Base-by-base conservation (phyloP, 371 early-diverging fungal species). In the Fennellomyces sp. region DNA sequence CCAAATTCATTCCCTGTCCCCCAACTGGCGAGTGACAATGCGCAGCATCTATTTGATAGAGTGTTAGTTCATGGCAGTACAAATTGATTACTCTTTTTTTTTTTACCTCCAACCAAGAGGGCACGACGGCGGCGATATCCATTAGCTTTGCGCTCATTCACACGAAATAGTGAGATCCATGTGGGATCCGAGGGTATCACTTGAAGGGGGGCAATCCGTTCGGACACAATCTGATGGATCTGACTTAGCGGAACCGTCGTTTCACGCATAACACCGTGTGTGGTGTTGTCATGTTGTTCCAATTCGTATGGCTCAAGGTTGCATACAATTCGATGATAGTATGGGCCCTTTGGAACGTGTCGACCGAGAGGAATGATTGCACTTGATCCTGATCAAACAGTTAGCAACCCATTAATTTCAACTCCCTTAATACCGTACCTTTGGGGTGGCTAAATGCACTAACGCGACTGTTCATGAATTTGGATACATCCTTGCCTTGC, bases 1-100 rank as follows among this genome's bases (percentile, higher is more conserved):
- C 75, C 23, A 78, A n/a, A 29, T 78, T 78, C 75, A 78, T 67
- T 15, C 78, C 78, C 64, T 77, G 77, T 25, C 58, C 61, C 42
- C 75, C 78, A 27, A 60, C 64, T 28, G 78, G 78, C 0, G 75
- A 75, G 39, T 78, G 78, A 31, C 78, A 80, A 48, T 80, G 80
- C 2, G 76, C 74, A 49, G 80, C 64, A 64, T 80, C 80, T 65
- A 57, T 52, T 41, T 15, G 2, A 39, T 27, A 36, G 5, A 48
- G n/a, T n/a, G n/a, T n/a, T n/a, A n/a, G n/a, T n/a, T n/a, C n/a
- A n/a, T n/a, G n/a, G 8, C 13, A 2, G 0, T 19, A 12, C 48
- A 28, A 15, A 3, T 26, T 5, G 23, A 11, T 1, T 19, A 23
- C 13, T 19, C 12, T 17, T 3, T 19, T 0, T 10, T 42, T n/a